Evolutionary conservation across 306 rosid genomes (phyloP), one percentile per base, ranked within the genome.

Genomic region (Cicer judaicum): DNA sequence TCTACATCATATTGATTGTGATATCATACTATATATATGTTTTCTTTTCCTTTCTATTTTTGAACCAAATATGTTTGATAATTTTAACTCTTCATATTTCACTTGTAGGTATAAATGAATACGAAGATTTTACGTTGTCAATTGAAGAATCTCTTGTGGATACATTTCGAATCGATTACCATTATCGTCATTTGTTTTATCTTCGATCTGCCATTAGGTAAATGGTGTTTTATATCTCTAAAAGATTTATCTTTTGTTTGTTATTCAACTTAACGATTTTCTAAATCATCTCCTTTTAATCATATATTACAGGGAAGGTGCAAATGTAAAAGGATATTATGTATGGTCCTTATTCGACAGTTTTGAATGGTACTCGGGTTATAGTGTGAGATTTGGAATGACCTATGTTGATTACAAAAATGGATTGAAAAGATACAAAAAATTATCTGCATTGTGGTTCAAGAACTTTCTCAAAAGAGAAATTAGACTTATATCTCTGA

Each of bases 281-380:
- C 1, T 64, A 54, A 62, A 44, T 7, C 0, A 40, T 63, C 44
- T 53, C 0, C 1, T 42, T 44, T 68, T 34, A 5, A 9, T 48
- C 7, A 9, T 47, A 8, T 44, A 36, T 72, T 10, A 18, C 64
- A 86, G 91, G 81, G 15, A 60, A 55, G 93, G 95, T 0, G 89
- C 71, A 4, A 87, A 83, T 8, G 95, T 89, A 11, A 78, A 78
- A 2, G 92, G 92, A 2, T 89, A 85, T 39, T 89, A 84, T 70
- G 88, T 87, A 54, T 89, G 94, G 94, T 87, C 89, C 2, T 66
- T 89, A 12, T 34, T 87, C 8, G 94, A 89, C 14, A 80, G 80
- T 18, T 87, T 83, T 47, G 91, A 85, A 79, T 87, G 89, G 91
- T 7, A 15, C 0, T 10, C 1, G 0, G 95, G 92, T 5, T 89